Evolutionary conservation across 805 yeast genomes (phyloP), one percentile per base, ranked within the genome.

Genomic region (Nakazawaea peltata): DNA sequence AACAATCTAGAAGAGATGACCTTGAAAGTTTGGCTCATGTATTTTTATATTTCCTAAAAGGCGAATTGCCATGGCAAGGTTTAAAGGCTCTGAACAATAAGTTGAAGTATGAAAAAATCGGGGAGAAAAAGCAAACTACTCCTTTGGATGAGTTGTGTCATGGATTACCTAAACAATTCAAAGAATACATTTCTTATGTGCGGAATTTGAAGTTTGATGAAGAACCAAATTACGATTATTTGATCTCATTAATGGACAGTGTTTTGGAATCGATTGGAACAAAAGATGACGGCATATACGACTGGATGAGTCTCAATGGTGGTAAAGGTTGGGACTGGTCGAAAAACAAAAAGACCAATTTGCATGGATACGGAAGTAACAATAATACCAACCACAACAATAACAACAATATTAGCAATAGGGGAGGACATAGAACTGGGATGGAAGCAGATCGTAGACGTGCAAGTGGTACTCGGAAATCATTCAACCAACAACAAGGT

Each of bases 51-150:
- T 82, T 82, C 49, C 56, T 81, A 37, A 70, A 83, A 50, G 92
- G 94, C 19, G 80, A 77, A 43, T 66, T 82, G 51, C 94, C 94
- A 30, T 82, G 94, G 94, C 94, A 82, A 59, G 94, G 94, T n/a
- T 61, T 82, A 41, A 82, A 81, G 57, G 92, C 90, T 2, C 86
- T 86, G 40, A 81, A 85, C n/a, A 82, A 82, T 54, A 82, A 83
- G 54, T 71, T 76, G 44, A 82, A 82, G 54, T 82, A 82, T 53
- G 92, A 83, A 55, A 82, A 81, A 52, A 83, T 83, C 54, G 92
- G 92, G 19, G 81, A 81, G 44, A 81, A 81, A 49, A 83, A 83
- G 55, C 78, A 80, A 51, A 67, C 79, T 12, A 76, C 87, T 2
- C 70, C 77, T 11, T 74, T 82, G 7, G 65, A 63, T 30, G 79